Evolutionary conservation across 2,329 filamentous ascomycete species (phyloP), one percentile per base, ranked within the genome.

Genomic region (Penicillium italicum): DNA sequence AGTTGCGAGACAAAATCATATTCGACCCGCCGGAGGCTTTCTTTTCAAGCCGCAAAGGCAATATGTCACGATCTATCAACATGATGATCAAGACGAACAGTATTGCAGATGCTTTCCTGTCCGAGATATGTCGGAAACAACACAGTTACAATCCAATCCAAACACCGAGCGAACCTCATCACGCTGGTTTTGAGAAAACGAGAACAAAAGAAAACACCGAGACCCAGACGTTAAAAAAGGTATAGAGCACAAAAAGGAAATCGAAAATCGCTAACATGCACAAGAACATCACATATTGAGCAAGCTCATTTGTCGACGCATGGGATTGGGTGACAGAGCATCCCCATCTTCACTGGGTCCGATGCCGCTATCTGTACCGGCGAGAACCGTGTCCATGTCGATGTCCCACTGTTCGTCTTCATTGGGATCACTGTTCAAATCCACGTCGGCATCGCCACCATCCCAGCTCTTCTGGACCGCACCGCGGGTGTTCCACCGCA

Each of bases 401-500:
- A 99, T 97, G 69, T 99, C 94, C 86, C 94, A 97, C 58, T 89
- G 85, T 6, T 84, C 82, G 28, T 78, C 74, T 61, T 79, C 79
- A 28, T 82, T 80, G 3, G 80, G 79, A 10, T 81, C 81, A 3
- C 72, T 78, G 36, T 63, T 67, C 7, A 59, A 36, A 6, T 68
- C 65, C 16, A 68, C 65, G 14, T 71, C 71, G 1, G 66, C 70
- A 8, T 62, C 57, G 52, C 79, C 72, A 49, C 79, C 74, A 53
- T 83, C 83, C 79, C 87, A 99, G 3, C 85, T 90, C 74, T 97
- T 97, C 74, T 99, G 94, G 52, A 88, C 87, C 5, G 93, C 92
- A 5, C 91, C 92, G 43, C 94, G 84, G 26, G 89, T 93, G 76
- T 99, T 99, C 94, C 94, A 99, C 60, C 92, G 84, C 56, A 99